Evolutionary conservation across 2,329 filamentous ascomycete genomes (phyloP).

Genomic region (Stenocarpella maydis): DNA sequence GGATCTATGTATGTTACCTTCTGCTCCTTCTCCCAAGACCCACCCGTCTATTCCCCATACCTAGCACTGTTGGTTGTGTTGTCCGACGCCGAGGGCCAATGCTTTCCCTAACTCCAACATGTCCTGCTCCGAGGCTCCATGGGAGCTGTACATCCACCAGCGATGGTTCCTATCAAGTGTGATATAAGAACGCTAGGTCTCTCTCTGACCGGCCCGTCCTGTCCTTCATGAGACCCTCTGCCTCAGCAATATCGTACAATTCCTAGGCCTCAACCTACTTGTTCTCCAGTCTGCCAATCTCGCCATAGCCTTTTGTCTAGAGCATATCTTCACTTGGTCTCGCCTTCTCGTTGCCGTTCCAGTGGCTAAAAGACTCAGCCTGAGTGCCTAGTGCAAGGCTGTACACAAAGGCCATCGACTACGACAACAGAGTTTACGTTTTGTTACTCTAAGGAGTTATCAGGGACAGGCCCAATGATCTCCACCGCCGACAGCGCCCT

Average conservation of each 20-base stretch:
- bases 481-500: conserved; percentile 33
- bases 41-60: conserved; percentile 1
- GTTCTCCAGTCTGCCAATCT: background rate
- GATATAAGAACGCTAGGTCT: conserved; percentile 20
- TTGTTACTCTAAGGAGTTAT: no score
- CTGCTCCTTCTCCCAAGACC: conserved; percentile 12
- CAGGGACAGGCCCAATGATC: conserved; percentile 27
- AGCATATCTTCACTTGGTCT: background rate
- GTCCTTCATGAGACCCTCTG: background rate
- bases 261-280: background rate
- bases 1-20: conserved; percentile 4
- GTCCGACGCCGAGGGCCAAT: conserved; percentile 10
- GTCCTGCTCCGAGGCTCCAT: conserved; percentile 1
- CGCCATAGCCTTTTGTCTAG: background rate
- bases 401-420: background rate
- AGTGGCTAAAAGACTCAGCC: background rate
- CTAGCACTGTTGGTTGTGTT: conserved; percentile 12
- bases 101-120: background rate
- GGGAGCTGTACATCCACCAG: background rate
- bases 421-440: background rate
- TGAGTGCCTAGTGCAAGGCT: background rate
- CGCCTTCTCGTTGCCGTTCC: background rate
- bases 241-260: background rate
- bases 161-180: background rate
- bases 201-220: background rate